Conservation (phyloP, 75 land plant genomes). For the Pinus tabuliformis region DNA sequence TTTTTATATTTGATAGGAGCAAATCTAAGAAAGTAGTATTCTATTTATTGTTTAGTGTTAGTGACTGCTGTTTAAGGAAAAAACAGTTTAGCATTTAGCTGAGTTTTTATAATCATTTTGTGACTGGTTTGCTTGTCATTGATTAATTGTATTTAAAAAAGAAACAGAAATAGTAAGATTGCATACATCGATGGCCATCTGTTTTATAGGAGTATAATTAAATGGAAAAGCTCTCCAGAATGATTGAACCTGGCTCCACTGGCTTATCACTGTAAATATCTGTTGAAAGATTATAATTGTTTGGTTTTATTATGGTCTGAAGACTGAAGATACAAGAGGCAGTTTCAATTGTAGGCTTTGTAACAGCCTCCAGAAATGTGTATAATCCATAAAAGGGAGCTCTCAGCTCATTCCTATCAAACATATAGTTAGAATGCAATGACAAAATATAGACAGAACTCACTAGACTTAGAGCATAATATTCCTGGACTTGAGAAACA, state of each 20-base stretch:
- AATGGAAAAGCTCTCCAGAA: background rate
- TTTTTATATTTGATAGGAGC: background rate
- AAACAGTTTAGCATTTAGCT: background rate
- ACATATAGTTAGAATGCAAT: no score
- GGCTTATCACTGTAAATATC: background rate
- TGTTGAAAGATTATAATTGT: background rate
- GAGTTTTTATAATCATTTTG: background rate
- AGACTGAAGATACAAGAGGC: no score
- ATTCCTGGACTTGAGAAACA: no score
- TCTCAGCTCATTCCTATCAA: no score
- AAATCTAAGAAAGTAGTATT: background rate
- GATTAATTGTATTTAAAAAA: background rate
- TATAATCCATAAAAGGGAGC: no score
- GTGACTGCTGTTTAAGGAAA: background rate
- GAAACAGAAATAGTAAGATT: no score
- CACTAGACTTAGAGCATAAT: no score
- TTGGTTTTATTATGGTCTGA: no score
- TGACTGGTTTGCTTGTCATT: background rate
- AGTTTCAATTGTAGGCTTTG: no score
- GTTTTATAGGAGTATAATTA: background rate
- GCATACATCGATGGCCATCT: background rate
- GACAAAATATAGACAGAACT: no score
- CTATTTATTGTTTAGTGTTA: background rate
- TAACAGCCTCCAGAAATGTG: no score
- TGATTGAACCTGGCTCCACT: background rate